phyloP scores from a whole-genome alignment of 306 rosid species.

The Rosa multiflora region DNA sequence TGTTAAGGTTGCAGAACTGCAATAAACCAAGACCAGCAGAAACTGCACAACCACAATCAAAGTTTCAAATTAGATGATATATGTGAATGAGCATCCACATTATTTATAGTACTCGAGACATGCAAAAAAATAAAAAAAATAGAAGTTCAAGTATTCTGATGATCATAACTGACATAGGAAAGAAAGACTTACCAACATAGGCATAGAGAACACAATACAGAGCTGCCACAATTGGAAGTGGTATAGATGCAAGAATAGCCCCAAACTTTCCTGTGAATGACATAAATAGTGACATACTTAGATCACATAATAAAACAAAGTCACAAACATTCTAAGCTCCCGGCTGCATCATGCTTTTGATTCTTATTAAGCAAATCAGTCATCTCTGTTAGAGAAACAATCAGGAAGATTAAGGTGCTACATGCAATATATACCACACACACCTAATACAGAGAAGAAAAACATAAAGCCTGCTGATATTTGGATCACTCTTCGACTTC shows the following conservation, averaged over 20 bases:
- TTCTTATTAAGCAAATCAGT: background rate
- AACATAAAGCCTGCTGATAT: slow-evolving; percentile 80
- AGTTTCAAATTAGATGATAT: background rate
- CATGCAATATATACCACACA: background rate
- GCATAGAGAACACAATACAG: slow-evolving; percentile 80
- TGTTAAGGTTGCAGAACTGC: slow-evolving; percentile 86
- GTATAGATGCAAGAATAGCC: slow-evolving; percentile 88
- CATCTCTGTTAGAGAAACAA: slow-evolving; percentile 1
- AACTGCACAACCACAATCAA: slow-evolving; percentile 42
- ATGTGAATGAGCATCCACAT: background rate
- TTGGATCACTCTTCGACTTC: slow-evolving; percentile 81
- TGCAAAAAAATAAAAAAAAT: background rate
- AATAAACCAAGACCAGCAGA: slow-evolving; percentile 70
- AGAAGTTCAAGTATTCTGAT: background rate
- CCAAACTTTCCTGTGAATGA: slow-evolving; percentile 76
- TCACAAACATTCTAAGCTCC: background rate
- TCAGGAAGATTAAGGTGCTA: background rate
- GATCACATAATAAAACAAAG: slow-evolving; percentile 15
- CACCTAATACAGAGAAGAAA: slow-evolving; percentile 85
- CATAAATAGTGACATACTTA: slow-evolving; percentile 21
- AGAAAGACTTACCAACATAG: slow-evolving; percentile 63
- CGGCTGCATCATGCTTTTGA: background rate
- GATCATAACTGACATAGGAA: background rate
- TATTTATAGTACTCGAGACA: background rate
- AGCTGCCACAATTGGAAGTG: slow-evolving; percentile 77